phyloP scores from a whole-genome alignment of 2,329 filamentous ascomycete species.

The Aspergillus proliferans region DNA sequence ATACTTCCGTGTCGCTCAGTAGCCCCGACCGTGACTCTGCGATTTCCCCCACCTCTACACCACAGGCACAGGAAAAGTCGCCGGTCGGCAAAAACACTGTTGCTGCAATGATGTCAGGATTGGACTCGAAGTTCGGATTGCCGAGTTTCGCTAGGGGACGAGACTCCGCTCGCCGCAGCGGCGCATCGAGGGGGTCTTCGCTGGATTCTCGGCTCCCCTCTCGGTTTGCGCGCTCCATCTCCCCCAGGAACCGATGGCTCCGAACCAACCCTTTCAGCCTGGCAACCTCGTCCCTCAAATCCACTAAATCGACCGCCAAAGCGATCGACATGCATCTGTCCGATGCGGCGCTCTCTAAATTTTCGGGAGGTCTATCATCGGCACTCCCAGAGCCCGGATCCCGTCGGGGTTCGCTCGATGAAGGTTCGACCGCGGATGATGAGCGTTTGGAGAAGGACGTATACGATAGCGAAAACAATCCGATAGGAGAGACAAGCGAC shows the following conservation, averaged over 20 bases:
- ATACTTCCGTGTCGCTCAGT: slow-evolving; percentile 14
- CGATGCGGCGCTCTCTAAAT: slow-evolving; percentile 61
- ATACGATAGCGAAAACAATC: slow-evolving; percentile 58
- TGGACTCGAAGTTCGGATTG: slow-evolving; percentile 30
- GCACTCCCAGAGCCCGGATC: slow-evolving; percentile 52
- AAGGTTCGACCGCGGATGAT: slow-evolving; percentile 41
- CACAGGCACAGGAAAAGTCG: slow-evolving; percentile 32
- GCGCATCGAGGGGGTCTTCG: slow-evolving; percentile 32
- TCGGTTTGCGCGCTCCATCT: slow-evolving; percentile 24
- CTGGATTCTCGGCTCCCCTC: slow-evolving; percentile 31
- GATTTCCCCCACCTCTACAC: background rate
- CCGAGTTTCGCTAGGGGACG: slow-evolving; percentile 31
- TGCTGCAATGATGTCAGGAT: slow-evolving; percentile 41
- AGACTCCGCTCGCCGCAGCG: slow-evolving; percentile 31
- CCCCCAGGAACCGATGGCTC: slow-evolving; percentile 40
- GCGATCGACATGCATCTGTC: slow-evolving; percentile 64
- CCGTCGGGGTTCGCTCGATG: slow-evolving; percentile 16
- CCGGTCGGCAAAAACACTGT: slow-evolving; percentile 35
- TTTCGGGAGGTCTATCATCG: slow-evolving; percentile 58
- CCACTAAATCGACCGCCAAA: slow-evolving; percentile 48
- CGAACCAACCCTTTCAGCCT: slow-evolving; percentile 46
- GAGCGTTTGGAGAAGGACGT: slow-evolving; percentile 64
- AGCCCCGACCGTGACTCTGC: slow-evolving; percentile 5
- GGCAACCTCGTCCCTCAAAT: slow-evolving; percentile 20
- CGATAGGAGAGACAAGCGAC: slow-evolving; percentile 64